Base-by-base conservation (phyloP, 1,139 yeast genomes). In the Meyerozyma elateridarum region DNA sequence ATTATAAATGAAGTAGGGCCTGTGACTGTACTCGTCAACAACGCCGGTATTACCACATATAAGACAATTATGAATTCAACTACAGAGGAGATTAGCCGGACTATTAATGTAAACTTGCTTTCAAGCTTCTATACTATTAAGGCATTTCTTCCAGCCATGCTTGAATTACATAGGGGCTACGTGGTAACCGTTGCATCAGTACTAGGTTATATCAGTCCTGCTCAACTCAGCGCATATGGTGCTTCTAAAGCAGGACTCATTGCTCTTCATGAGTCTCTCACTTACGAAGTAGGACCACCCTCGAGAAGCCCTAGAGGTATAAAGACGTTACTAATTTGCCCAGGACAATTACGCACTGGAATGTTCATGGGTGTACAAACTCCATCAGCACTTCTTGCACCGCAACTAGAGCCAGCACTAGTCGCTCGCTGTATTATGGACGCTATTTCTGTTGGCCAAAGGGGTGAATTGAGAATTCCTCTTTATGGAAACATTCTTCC, bases 191-290 rank as follows among this genome's bases (percentile, higher is more conserved):
- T 89, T 21, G 87, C 91, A 0, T 85, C 95, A 0, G 85, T 85
- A 0, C 62, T 89, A 35, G 96, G 96, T 0, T 79, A 82, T 41
- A 69, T 84, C 66, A 73, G 94, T 0, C 96, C 96, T 0, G 91
- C 95, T 5, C 63, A 80, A 20, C 62, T 85, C 35, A 74, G 84
- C 43, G 85, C 85, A 0, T 89, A 89, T 48, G 95, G 96, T 0
- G 95, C 96, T 0, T 75, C 94, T 6, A 89, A 89, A 54, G 81
- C 95, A 0, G 96, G 95, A 0, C 56, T 85, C 19, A 72, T 89
- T 33, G 88, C 93, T 0, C 59, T 88, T 29, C 96, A 89, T 51
- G 95, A 85, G 49, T 79, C 91, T 1, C 60, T 89, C 25, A 77
- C 87, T 0, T 76, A 76, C 42, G 94, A 85, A 50, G 52, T 85